Evolutionary conservation across 2,329 filamentous ascomycete genomes (phyloP).

Genomic region (Stylonectria norvegica): DNA sequence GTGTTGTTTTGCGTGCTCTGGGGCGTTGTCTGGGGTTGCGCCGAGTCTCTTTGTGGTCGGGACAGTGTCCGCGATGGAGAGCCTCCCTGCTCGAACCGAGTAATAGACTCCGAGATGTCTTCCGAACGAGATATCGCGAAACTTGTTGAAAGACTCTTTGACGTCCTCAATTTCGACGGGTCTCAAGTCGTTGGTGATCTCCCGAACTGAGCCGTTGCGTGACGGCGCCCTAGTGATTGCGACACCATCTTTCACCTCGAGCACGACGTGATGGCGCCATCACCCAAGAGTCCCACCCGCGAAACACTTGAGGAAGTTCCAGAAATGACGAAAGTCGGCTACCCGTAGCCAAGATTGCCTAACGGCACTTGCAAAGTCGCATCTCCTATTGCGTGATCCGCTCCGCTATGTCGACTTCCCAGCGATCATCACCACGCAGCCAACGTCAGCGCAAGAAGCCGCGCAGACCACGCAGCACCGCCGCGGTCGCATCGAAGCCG

Average conservation of each 20-base stretch:
- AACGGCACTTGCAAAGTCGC: background rate
- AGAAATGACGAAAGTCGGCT: too few relatives aligned
- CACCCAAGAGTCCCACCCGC: background rate
- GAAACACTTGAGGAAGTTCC: too few relatives aligned
- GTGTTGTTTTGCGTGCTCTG: background rate
- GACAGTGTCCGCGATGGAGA: background rate
- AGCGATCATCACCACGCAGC: constrained; percentile 1
- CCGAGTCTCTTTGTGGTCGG: background rate
- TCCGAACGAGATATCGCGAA: too few relatives aligned
- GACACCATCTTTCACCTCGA: constrained; percentile 14
- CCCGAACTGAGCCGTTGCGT: too few relatives aligned
- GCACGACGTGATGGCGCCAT: constrained; percentile 23
- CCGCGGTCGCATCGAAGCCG: background rate
- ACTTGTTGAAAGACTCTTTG: too few relatives aligned
- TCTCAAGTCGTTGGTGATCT: too few relatives aligned
- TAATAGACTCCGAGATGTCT: too few relatives aligned
- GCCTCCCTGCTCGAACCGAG: too few relatives aligned
- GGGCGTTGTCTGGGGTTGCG: background rate
- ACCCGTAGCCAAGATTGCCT: too few relatives aligned
- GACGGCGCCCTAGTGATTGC: constrained; percentile 24
- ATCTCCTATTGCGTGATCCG: constrained; percentile 22
- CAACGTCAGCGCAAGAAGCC: constrained; percentile 14
- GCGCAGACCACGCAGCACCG: background rate
- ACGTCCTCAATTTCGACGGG: too few relatives aligned
- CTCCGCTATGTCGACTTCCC: constrained; percentile 7